Percentiles rank a stretch among this genome's conserved stretches.
These are phyloP conservation scores for Luffa aegyptiaca DNA, from an alignment of 306 rosid species.

Conservation along the genomic window DNA sequence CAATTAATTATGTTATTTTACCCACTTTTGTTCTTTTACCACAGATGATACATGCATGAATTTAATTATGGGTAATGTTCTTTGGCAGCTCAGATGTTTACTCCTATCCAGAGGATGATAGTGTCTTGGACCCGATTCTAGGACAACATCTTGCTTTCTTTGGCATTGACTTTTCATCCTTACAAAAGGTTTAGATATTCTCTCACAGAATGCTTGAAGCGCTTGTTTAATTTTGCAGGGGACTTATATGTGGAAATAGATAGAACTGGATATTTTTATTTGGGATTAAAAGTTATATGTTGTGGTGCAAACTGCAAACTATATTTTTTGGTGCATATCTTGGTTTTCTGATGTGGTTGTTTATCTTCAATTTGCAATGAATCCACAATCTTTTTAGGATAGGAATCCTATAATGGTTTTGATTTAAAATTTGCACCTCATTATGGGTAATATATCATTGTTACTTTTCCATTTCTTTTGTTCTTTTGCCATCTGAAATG, in stretches of 20 bases:
- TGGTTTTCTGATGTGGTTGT: not conserved
- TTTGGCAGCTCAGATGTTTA: conserved; percentile 98
- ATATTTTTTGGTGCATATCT: not conserved
- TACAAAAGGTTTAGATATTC: conserved; percentile 70
- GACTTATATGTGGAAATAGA: not conserved
- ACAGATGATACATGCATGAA: not conserved
- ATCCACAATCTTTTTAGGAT: not conserved
- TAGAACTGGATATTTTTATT: not conserved
- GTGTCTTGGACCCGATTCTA: conserved; percentile 78
- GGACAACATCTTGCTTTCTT: conserved; percentile 88
- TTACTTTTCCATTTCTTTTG: not conserved
- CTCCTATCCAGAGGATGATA: conserved; percentile 91
- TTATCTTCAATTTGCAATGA: not conserved
- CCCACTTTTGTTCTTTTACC: not conserved
- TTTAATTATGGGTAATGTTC: conserved; percentile 41
- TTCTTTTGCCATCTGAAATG: not conserved
- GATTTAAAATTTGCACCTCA: not conserved
- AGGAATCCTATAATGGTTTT: not conserved
- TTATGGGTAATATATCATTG: not conserved
- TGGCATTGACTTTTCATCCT: conserved; percentile 87
- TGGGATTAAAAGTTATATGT: not conserved
- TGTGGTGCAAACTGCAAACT: not conserved
- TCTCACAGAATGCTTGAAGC: not conserved
- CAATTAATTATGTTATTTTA: not conserved
- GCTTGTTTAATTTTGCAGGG: conserved; percentile 1